Percentiles rank a stretch among this genome's conserved stretches.
Conservation (phyloP, 2,329 filamentous ascomycete species). For the Fusarium globosum region DNA sequence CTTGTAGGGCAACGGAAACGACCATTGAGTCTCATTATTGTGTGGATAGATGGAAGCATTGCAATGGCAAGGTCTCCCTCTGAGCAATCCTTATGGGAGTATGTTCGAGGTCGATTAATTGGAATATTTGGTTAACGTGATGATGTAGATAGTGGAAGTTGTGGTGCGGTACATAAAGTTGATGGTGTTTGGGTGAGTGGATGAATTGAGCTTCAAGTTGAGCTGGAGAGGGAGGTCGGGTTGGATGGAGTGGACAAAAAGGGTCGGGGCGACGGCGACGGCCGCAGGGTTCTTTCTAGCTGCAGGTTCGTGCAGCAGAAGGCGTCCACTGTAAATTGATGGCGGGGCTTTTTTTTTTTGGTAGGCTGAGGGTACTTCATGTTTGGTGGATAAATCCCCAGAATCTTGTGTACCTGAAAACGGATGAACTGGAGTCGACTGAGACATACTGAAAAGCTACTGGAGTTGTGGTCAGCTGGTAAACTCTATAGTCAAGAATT, state of each 20-base stretch:
- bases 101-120: background rate
- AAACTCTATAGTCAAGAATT: background rate
- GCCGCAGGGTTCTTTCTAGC: slow-evolving; percentile 36
- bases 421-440: slow-evolving; percentile 4
- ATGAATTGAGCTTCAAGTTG: slow-evolving; percentile 25
- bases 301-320: slow-evolving; percentile 27
- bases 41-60: background rate
- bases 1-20: slow-evolving; percentile 4
- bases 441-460: background rate
- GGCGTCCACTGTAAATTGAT: slow-evolving; percentile 33
- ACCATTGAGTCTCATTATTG: background rate
- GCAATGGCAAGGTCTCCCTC: background rate
- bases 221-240: slow-evolving; percentile 8
- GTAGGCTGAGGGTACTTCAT: slow-evolving; percentile 7
- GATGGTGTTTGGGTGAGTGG: slow-evolving; percentile 30
- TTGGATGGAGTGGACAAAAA: slow-evolving; percentile 33
- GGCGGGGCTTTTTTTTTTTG: slow-evolving; percentile 15
- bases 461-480: background rate
- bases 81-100: background rate
- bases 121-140: background rate
- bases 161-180: slow-evolving; percentile 19
- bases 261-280: slow-evolving; percentile 34
- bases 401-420: slow-evolving; percentile 7
- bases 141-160: slow-evolving; percentile 25
- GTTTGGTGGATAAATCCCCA: slow-evolving; percentile 1